phyloP scores from a whole-genome alignment of 306 rosid species.

The Cucurbita maxima region DNA sequence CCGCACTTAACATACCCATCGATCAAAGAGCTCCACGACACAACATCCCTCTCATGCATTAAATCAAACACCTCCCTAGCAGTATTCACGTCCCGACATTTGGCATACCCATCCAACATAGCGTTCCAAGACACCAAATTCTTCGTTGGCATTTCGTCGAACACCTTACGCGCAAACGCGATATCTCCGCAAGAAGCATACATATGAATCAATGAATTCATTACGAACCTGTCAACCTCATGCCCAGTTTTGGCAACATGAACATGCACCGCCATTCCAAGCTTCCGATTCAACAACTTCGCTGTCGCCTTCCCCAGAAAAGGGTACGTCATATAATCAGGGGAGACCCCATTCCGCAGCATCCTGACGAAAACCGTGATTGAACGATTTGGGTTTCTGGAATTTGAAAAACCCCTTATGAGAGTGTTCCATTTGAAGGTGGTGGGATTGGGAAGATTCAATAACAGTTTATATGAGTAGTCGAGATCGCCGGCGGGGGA shows the following conservation, averaged over 20 bases:
- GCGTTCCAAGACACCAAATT: slow-evolving; percentile 25
- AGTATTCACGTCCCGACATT: slow-evolving; percentile 38
- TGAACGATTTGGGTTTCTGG: slow-evolving; percentile 42
- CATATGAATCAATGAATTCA: slow-evolving; percentile 35
- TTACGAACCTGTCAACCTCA: slow-evolving; percentile 40
- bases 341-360: slow-evolving; percentile 41
- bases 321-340: slow-evolving; percentile 62
- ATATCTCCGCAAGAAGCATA: slow-evolving; percentile 46
- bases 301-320: slow-evolving; percentile 64
- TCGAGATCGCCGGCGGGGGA: slow-evolving; percentile 30
- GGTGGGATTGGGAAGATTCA: slow-evolving; percentile 37
- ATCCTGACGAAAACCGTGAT: slow-evolving; percentile 35
- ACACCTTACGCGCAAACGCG: slow-evolving; percentile 33
- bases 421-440: slow-evolving; percentile 47
- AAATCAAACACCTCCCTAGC: slow-evolving; percentile 45
- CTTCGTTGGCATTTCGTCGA: slow-evolving; percentile 27
- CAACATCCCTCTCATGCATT: slow-evolving; percentile 50
- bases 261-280: slow-evolving; percentile 48
- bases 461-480: slow-evolving; percentile 37
- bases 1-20: slow-evolving; percentile 6
- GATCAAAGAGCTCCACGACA: slow-evolving; percentile 69
- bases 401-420: slow-evolving; percentile 45
- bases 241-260: slow-evolving; percentile 40
- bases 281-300: slow-evolving; percentile 29
- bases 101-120: slow-evolving; percentile 45